phyloP scores from a whole-genome alignment of 352 stramenopile species.

The Pythium monospermum region DNA sequence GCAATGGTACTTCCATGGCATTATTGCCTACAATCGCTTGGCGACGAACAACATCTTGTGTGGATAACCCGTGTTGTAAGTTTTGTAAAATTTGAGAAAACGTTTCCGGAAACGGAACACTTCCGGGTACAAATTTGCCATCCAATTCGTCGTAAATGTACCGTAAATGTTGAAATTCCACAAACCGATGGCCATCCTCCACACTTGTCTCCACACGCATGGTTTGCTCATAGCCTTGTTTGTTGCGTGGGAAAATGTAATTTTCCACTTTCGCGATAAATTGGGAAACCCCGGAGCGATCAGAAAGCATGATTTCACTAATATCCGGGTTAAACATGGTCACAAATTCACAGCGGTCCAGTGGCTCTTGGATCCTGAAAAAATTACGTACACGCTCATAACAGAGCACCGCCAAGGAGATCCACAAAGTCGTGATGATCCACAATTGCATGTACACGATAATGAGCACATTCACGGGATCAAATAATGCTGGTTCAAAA shows the following conservation, averaged over 20 bases:
- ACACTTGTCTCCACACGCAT: conserved; percentile 33
- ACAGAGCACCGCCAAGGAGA: conserved; percentile 39
- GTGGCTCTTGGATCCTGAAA: conserved; percentile 38
- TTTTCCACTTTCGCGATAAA: conserved; percentile 48
- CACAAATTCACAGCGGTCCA: conserved; percentile 45
- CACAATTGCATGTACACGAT: conserved; percentile 60
- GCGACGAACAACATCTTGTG: conserved; percentile 28
- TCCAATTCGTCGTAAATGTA: conserved; percentile 20
- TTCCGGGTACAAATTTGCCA: conserved; percentile 16
- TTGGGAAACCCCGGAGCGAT: conserved; percentile 50
- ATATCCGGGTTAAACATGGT: conserved; percentile 55
- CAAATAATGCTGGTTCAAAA: conserved; percentile 42
- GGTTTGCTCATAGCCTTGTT: conserved; percentile 47
- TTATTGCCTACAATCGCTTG: conserved; percentile 53
- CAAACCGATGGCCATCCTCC: conserved; percentile 14
- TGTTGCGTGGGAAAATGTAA: conserved; percentile 33
- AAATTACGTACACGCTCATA: conserved; percentile 50
- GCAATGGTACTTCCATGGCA: conserved; percentile 61
- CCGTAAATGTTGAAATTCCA: conserved; percentile 27
- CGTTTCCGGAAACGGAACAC: conserved; percentile 35
- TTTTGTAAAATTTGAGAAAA: conserved; percentile 45
- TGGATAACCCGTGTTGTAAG: conserved; percentile 41
- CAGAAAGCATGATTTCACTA: conserved; percentile 50
- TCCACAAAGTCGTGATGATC: conserved; percentile 50
- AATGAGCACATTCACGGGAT: conserved; percentile 43